phyloP scores from a whole-genome alignment of 306 rosid species.

The Betula pendula region DNA sequence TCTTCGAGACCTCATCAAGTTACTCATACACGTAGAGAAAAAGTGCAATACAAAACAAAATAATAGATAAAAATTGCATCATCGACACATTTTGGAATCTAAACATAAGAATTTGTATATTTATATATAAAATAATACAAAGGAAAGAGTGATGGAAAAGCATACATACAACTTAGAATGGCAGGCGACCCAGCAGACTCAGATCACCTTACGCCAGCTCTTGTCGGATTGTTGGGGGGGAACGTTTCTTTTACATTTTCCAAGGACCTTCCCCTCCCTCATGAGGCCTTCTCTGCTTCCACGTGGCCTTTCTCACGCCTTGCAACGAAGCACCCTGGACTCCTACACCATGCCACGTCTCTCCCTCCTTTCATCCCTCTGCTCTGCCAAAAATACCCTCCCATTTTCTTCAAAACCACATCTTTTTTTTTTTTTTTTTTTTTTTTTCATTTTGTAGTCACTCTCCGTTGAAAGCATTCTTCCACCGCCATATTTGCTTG shows the following conservation, averaged over 20 bases:
- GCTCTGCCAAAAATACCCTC: not conserved
- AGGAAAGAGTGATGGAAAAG: not conserved
- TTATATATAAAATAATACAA: no score
- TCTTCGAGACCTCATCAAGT: not conserved
- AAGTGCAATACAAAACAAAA: not conserved
- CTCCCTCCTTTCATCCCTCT: not conserved
- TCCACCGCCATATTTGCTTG: not conserved
- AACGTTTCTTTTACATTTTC: not conserved
- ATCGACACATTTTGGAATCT: not conserved
- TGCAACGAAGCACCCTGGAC: conserved; percentile 37
- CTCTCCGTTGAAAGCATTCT: not conserved
- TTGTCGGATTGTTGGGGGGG: conserved; percentile 41
- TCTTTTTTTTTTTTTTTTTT: no score
- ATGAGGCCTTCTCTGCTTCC: not conserved
- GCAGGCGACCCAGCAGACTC: not conserved
- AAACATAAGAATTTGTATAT: not conserved
- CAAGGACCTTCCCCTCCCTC: conserved; percentile 3
- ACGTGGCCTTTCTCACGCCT: conserved; percentile 40
- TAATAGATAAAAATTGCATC: not conserved
- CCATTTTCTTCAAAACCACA: not conserved
- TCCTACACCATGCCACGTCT: conserved; percentile 41
- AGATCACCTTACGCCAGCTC: conserved; percentile 18
- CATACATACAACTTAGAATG: conserved; percentile 6
- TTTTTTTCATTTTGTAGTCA: not conserved
- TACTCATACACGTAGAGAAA: no score